These are phyloP conservation scores for Euphrasia arctica DNA, from an alignment of 305 asterid genomes.

Conservation along the genomic window DNA sequence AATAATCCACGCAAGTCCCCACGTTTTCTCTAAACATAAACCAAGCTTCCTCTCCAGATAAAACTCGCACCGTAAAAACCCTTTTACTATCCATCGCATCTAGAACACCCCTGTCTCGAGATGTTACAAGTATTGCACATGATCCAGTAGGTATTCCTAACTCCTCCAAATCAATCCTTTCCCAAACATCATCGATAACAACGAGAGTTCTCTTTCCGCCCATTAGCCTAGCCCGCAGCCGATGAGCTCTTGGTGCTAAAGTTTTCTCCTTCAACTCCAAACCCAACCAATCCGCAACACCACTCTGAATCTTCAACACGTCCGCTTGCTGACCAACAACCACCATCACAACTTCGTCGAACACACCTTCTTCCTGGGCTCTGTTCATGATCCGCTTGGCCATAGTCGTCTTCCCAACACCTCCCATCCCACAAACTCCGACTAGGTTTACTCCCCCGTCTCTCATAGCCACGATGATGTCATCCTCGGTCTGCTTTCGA, in stretches of 20 bases:
- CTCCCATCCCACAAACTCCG: not conserved
- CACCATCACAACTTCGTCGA: not conserved
- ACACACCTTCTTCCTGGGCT: not conserved
- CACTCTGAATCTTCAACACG: not conserved
- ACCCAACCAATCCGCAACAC: not conserved
- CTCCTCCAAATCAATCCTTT: not conserved
- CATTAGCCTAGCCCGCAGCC: not conserved
- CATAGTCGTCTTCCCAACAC: not conserved
- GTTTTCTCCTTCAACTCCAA: not conserved
- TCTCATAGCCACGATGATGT: not conserved
- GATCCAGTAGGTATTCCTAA: not conserved
- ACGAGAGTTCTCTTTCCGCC: not conserved
- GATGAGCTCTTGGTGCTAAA: not conserved
- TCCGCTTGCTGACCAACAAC: not conserved
- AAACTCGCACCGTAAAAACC: not conserved
- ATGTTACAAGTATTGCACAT: not conserved
- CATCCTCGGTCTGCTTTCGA: not conserved
- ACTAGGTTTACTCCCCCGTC: not conserved
- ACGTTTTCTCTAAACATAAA: not conserved
- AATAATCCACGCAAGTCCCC: not conserved
- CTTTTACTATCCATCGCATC: no score
- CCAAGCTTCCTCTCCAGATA: not conserved
- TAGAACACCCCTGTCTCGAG: not conserved
- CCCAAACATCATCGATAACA: not conserved
- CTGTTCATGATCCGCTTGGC: not conserved